Evolutionary conservation across 495 filamentous ascomycete species (phyloP).

Genomic region (Ramalina peruviana): DNA sequence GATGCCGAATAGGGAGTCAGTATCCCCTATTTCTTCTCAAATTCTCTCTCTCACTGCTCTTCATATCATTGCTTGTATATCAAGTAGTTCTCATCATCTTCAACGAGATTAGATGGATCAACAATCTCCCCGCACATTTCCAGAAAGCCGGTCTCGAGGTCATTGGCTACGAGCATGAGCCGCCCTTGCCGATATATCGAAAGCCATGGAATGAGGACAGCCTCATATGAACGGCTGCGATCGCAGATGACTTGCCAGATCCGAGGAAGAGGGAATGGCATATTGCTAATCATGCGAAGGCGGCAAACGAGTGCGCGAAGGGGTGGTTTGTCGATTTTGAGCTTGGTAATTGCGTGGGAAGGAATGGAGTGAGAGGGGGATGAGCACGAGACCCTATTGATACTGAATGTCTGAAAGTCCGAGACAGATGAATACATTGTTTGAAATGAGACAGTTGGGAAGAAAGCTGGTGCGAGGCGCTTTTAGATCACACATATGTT

Average conservation of each 20-base stretch:
- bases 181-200: constrained; percentile 5
- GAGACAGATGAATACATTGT: too few species aligned
- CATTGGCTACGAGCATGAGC: neutral
- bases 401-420: too few species aligned
- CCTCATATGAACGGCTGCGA: neutral
- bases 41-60: neutral
- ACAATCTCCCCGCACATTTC: neutral
- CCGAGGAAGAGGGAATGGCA: neutral
- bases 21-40: neutral
- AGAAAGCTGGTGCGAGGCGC: too few species aligned
- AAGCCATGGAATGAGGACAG: constrained; percentile 9
- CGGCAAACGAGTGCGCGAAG: neutral
- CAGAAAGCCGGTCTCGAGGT: neutral
- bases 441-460: too few species aligned
- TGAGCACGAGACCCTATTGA: too few species aligned
- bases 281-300: neutral
- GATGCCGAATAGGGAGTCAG: constrained; percentile 1
- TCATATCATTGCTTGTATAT: neutral
- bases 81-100: neutral
- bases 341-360: constrained; percentile 4
- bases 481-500: too few species aligned
- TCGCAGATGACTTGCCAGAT: neutral
- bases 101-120: constrained; percentile 4
- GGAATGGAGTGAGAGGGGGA: neutral
- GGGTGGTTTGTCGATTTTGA: constrained; percentile 8